Evolutionary conservation across 176 grass and related monocot genomes (phyloP).

Genomic region (Echinochloa phyllopogon): DNA sequence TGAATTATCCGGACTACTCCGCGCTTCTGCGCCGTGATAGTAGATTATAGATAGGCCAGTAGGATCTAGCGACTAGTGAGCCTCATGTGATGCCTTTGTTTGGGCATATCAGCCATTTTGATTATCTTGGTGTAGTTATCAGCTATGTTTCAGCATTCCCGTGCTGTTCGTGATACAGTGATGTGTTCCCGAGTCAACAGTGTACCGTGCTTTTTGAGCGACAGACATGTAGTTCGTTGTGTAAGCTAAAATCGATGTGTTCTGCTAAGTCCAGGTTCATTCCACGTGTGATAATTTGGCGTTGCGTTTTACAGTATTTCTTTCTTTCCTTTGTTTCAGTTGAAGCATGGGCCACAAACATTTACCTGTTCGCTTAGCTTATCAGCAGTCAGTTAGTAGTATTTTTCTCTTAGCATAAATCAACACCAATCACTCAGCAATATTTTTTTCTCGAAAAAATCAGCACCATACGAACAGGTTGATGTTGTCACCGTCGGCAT

Average conservation of each 20-base stretch:
- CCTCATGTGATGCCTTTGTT: neutral
- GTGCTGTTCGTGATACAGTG: neutral
- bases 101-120: constrained; percentile 4
- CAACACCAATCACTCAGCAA: too few species aligned
- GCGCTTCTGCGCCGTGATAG: neutral
- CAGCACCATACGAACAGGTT: too few species aligned
- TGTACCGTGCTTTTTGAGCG: neutral
- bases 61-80: constrained; percentile 18
- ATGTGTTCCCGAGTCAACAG: neutral
- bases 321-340: too few species aligned
- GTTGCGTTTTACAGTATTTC: neutral
- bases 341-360: too few species aligned
- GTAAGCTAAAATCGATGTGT: neutral
- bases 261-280: neutral
- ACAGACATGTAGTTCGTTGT: neutral
- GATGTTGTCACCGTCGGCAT: too few species aligned
- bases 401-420: too few species aligned
- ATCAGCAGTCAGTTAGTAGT: too few species aligned
- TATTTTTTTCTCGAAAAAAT: too few species aligned
- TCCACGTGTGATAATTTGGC: neutral
- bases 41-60: neutral
- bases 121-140: constrained; percentile 13
- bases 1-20: neutral
- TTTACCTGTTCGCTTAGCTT: too few species aligned
- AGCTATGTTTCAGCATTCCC: neutral